Percentiles rank a stretch among this genome's conserved stretches.
phyloP scores from a whole-genome alignment of 768 basidiomycete species.

The Fistulinella prunicolor region DNA sequence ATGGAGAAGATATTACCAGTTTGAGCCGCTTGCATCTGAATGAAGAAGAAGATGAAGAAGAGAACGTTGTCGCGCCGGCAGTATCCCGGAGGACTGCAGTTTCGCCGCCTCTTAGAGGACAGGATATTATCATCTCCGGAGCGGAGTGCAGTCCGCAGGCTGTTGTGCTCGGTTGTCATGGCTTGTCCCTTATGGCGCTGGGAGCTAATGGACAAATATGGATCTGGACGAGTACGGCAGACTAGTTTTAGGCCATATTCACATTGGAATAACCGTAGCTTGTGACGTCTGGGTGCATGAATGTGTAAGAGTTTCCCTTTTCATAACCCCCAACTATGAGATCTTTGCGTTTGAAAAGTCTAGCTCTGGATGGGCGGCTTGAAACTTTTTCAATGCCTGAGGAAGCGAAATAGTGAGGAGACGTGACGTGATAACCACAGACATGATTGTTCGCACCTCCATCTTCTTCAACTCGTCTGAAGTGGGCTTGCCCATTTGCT shows the following conservation, averaged over 20 bases:
- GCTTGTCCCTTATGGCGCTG: conserved; percentile 27
- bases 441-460: conserved; percentile 52
- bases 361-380: conserved; percentile 86
- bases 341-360: conserved; percentile 94
- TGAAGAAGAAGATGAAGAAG: conserved; percentile 27
- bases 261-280: not conserved
- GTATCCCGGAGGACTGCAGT: conserved; percentile 3
- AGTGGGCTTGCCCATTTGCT: conserved; percentile 96
- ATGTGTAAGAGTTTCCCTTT: not conserved
- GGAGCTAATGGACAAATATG: conserved; percentile 21
- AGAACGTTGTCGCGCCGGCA: conserved; percentile 5
- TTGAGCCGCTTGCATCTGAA: conserved; percentile 26
- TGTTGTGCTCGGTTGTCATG: conserved; percentile 44
- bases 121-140: conserved; percentile 23
- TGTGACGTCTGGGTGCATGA: not conserved
- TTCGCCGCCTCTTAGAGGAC: conserved; percentile 16
- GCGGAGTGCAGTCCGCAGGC: conserved; percentile 32
- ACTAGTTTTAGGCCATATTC: conserved; percentile 8
- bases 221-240: conserved; percentile 24
- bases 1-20: conserved; percentile 20
- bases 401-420: not conserved
- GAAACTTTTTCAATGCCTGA: conserved; percentile 85
- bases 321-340: conserved; percentile 40
- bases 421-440: not conserved
- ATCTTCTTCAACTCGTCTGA: conserved; percentile 92